Evolutionary conservation across 1,284 basidiomycete genomes (phyloP).

Genomic region (Puccinia hordei): DNA sequence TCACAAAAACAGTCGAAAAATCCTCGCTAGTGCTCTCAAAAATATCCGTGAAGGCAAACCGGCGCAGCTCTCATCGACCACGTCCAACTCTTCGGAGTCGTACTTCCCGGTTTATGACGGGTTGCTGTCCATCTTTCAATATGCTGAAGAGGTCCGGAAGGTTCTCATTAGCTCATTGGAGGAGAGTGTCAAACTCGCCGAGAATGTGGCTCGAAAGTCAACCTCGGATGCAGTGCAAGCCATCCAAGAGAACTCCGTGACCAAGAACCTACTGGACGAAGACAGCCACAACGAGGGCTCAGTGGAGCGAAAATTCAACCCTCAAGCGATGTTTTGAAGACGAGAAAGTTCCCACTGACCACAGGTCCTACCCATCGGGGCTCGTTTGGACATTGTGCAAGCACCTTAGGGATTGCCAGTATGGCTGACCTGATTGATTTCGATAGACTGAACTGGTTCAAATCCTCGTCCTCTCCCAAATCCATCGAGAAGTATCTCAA

Average conservation of each 20-base stretch:
- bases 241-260: conserved; percentile 70
- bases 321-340: conserved; percentile 88
- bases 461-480: conserved; percentile 5
- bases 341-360: conserved; percentile 53
- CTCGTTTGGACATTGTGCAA: conserved; percentile 13
- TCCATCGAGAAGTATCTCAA: conserved; percentile 27
- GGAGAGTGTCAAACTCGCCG: conserved; percentile 74
- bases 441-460: conserved; percentile 37
- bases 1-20: conserved; percentile 62
- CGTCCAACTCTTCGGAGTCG: conserved; percentile 5
- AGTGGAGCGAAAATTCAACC: conserved; percentile 81
- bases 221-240: conserved; percentile 72
- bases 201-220: conserved; percentile 76
- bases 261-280: conserved; percentile 71
- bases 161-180: conserved; percentile 81
- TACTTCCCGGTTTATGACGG: conserved; percentile 82
- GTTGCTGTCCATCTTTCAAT: conserved; percentile 81
- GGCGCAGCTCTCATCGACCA: conserved; percentile 54
- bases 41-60: conserved; percentile 73
- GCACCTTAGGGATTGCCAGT: conserved; percentile 25
- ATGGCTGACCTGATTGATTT: conserved; percentile 38
- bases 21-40: conserved; percentile 73
- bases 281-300: conserved; percentile 70
- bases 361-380: not conserved
- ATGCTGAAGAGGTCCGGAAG: conserved; percentile 78